A percentile compares a stretch with the other conserved stretches of the same genome.
These are phyloP conservation scores for Simplicillium aogashimaense DNA, from an alignment of 2,329 filamentous ascomycete genomes.

Conservation along the genomic window DNA sequence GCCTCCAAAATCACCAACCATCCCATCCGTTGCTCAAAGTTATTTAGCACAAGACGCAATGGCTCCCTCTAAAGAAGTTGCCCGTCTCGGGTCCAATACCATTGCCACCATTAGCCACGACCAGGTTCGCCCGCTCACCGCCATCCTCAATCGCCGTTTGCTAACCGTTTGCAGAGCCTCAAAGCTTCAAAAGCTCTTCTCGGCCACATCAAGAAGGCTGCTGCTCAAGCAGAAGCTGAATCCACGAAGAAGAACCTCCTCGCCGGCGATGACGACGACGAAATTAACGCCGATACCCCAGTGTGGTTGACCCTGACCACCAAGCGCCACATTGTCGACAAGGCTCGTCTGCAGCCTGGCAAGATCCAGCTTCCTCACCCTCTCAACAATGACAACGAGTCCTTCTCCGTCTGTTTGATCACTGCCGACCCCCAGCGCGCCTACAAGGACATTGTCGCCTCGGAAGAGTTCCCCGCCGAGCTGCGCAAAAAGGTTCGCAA, in stretches of 20 bases:
- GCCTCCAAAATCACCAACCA: constrained; percentile 1
- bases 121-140: constrained; percentile 20
- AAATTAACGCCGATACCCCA: constrained; percentile 35
- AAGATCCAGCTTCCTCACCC: constrained; percentile 74
- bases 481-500: constrained; percentile 60
- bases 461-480: constrained; percentile 58
- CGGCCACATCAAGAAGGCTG: constrained; percentile 48
- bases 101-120: constrained; percentile 27
- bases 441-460: constrained; percentile 81
- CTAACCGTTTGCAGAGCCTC: constrained; percentile 32
- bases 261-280: constrained; percentile 32
- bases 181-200: constrained; percentile 56
- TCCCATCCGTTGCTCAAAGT: no score
- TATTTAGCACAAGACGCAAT: constrained; percentile 16
- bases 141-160: background rate
- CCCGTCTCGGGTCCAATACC: constrained; percentile 18
- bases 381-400: constrained; percentile 44
- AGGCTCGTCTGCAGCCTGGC: constrained; percentile 69
- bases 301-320: constrained; percentile 55
- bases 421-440: constrained; percentile 70
- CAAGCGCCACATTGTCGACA: constrained; percentile 59
- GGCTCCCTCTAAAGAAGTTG: constrained; percentile 31
- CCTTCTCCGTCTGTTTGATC: constrained; percentile 73
- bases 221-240: constrained; percentile 33
- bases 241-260: constrained; percentile 48